Percentiles rank a stretch among this genome's conserved stretches.
phyloP scores from a whole-genome alignment of 768 basidiomycete species.

The Austroboletus eburneus region DNA sequence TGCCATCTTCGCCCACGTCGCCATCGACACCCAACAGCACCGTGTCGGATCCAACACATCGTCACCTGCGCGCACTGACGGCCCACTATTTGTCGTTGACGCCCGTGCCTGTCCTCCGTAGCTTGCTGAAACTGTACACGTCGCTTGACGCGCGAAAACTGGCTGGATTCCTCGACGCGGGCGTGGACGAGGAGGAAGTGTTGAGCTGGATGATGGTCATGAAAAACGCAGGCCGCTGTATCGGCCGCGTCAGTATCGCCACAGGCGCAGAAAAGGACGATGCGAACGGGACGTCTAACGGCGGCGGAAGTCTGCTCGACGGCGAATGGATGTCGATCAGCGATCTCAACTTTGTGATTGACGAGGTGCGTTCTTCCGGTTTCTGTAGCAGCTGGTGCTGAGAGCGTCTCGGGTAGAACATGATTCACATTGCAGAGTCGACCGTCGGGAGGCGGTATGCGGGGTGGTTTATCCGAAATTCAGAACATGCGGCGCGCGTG shows the following conservation, averaged over 20 bases:
- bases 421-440: constrained; percentile 95
- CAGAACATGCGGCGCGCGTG: constrained; percentile 86
- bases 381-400: no score
- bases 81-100: constrained; percentile 72
- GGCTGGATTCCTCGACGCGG: constrained; percentile 76
- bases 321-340: constrained; percentile 87
- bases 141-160: constrained; percentile 89
- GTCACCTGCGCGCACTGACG: constrained; percentile 83
- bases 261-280: constrained; percentile 42
- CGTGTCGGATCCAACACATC: constrained; percentile 64
- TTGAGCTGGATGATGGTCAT: constrained; percentile 96
- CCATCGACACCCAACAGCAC: constrained; percentile 17
- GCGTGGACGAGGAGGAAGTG: constrained; percentile 86
- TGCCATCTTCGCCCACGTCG: constrained; percentile 30
- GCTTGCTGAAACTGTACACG: constrained; percentile 93
- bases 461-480: constrained; percentile 96
- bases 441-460: constrained; percentile 92
- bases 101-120: constrained; percentile 80
- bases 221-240: constrained; percentile 83
- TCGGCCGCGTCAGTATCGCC: constrained; percentile 38
- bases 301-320: no score
- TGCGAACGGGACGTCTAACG: constrained; percentile 44
- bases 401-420: constrained; percentile 54
- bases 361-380: constrained; percentile 84
- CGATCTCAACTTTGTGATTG: constrained; percentile 94